Conservation (phyloP, 306 rosid genomes). For the Citrullus mucosospermus region DNA sequence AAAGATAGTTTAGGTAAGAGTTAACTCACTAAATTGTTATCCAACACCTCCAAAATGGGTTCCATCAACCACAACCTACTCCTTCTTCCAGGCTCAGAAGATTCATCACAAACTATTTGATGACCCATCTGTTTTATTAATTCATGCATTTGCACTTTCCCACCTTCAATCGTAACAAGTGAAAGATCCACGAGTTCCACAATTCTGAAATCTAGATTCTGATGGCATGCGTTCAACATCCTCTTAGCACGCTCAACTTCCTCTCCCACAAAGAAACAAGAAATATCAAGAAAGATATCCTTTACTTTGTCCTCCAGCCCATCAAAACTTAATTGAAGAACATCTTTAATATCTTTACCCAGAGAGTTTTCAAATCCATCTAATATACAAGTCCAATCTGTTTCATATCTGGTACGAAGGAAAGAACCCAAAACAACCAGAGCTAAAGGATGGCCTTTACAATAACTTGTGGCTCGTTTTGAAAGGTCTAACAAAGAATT, state of each 20-base stretch:
- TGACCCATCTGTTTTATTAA: conserved; percentile 28
- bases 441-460: conserved; percentile 27
- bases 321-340: conserved; percentile 14
- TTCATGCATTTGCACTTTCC: conserved; percentile 8
- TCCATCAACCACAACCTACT: conserved; percentile 1
- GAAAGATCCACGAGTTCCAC: conserved; percentile 1
- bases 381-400: conserved; percentile 11
- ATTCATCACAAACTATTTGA: conserved; percentile 8
- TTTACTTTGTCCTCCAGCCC: conserved; percentile 1
- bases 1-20: neutral
- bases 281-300: conserved; percentile 28
- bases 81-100: neutral
- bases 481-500: neutral
- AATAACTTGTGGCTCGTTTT: neutral
- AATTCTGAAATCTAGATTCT: conserved; percentile 13
- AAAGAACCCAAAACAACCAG: conserved; percentile 26
- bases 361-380: conserved; percentile 10
- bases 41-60: neutral
- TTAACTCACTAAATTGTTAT: neutral
- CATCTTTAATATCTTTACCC: conserved; percentile 3
- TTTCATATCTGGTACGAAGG: neutral
- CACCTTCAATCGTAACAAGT: neutral
- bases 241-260: neutral
- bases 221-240: conserved; percentile 13
- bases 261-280: conserved; percentile 24